Conservation (phyloP, 2,329 filamentous ascomycete genomes). For the Malbranchea zuffiana region DNA sequence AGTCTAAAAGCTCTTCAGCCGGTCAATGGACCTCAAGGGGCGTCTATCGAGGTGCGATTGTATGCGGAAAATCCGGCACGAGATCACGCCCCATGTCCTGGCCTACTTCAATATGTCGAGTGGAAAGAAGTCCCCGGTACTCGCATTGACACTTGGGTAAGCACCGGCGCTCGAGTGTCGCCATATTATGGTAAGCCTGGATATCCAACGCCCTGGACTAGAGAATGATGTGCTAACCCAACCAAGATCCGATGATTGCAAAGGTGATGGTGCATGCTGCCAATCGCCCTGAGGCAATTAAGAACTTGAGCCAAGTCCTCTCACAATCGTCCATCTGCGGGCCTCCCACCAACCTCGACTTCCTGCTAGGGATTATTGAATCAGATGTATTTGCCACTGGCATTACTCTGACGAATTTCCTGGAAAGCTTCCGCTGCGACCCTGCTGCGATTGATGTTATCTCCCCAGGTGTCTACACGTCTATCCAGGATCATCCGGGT, state of each 20-base stretch:
- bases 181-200: conserved; percentile 40
- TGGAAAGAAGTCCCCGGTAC: conserved; percentile 48
- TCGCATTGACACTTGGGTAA: conserved; percentile 48
- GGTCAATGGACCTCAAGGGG: conserved; percentile 27
- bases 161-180: conserved; percentile 42
- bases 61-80: conserved; percentile 45
- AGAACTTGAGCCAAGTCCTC: conserved; percentile 46
- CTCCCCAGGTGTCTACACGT: conserved; percentile 46
- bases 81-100: background rate
- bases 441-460: conserved; percentile 47
- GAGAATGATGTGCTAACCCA: too few species aligned
- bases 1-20: too few species aligned
- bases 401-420: conserved; percentile 47
- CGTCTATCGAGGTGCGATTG: conserved; percentile 47
- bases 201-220: too few species aligned
- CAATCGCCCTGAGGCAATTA: conserved; percentile 42
- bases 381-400: conserved; percentile 44
- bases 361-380: conserved; percentile 45
- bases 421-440: conserved; percentile 41
- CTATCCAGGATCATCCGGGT: conserved; percentile 49
- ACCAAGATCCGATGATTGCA: conserved; percentile 49
- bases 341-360: conserved; percentile 47
- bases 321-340: conserved; percentile 46
- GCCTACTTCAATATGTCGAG: conserved; percentile 48
- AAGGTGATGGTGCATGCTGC: conserved; percentile 49